Evolutionary conservation across 2,329 filamentous ascomycete genomes (phyloP), one percentile per base, ranked within the genome.

Genomic region (Talaromyces sp.): DNA sequence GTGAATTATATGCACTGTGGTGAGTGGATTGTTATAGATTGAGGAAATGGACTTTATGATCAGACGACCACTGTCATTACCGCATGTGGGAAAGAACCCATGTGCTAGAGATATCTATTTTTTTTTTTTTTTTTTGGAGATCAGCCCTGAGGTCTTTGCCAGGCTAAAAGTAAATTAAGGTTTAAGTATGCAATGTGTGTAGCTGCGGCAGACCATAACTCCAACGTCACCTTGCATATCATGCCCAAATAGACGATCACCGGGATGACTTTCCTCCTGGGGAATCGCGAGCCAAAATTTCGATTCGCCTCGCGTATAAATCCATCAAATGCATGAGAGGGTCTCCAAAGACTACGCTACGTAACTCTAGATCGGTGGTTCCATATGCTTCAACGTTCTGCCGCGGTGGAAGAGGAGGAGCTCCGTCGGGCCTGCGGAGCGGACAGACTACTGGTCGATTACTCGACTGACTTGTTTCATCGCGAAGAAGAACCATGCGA

Each of bases 291-390:
- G 89, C 89, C 50, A 96, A 72, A 3, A 78, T 75, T 68, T 94
- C 87, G 40, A 95, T 82, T 48, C 91, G 76, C 17, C 80, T 82
- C 13, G 84, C 83, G 71, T 96, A 96, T 17, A 94, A 66, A 54
- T 78, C 83, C 91, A 96, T 95, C 61, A 86, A 79, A 74, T 95
- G 91, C 68, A 86, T 88, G 39, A 90, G 77, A 0, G 89, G 88
- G 68, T 96, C 90, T 0, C 91, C 91, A 82, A 91, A 96, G 3
- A 96, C 78, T 0, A 91, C 81, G 1, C 78, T 80, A 20, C 87
- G 77, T 46, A 96, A 71, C 65, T 89, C 78, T 39, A 86, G 82
- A 58, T 94, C 88, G 0, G 77, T 82, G 8, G 87, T 82, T 9
- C 86, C 80, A 56, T 86, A 86, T 2, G 89, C 89, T 42, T 89